These are phyloP conservation scores for Kwoniella dejecticola DNA, from an alignment of 768 basidiomycete genomes.

Conservation along the genomic window DNA sequence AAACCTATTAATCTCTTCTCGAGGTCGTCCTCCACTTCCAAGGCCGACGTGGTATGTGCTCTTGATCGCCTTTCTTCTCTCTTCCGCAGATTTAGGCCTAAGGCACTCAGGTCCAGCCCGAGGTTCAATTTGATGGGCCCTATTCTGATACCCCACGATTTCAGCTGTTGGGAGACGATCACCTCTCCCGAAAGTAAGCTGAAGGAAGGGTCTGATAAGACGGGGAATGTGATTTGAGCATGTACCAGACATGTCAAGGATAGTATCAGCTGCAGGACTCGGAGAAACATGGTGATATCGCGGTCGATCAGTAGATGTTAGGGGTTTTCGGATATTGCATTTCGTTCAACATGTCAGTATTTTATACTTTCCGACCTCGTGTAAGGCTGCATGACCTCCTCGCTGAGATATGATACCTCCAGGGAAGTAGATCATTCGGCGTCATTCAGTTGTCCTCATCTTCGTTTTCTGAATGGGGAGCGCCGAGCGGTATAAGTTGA, in stretches of 20 bases:
- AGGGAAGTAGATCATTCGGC: no score
- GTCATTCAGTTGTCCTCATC: no score
- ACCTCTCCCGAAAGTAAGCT: conserved; percentile 20
- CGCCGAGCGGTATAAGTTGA: no score
- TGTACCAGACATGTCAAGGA: conserved; percentile 7
- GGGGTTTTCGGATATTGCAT: no score
- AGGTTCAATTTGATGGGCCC: conserved; percentile 14
- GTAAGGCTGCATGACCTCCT: no score
- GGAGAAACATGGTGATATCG: background rate
- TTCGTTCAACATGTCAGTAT: no score
- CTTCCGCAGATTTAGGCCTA: background rate
- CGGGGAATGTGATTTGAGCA: conserved; percentile 11
- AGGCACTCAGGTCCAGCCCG: conserved; percentile 5
- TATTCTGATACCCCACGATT: conserved; percentile 27
- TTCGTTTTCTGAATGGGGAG: no score
- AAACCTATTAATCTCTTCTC: conserved; percentile 17
- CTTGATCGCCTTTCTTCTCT: conserved; percentile 17
- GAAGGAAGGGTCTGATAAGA: conserved; percentile 18
- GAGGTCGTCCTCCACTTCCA: background rate
- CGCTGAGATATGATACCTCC: no score
- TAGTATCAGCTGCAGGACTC: background rate
- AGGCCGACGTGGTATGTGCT: background rate
- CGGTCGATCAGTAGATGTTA: background rate
- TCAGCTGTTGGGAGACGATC: conserved; percentile 20
- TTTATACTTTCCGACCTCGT: no score